Conservation (phyloP, 1,139 yeast species). For the Debaryomyces robertsiae region DNA sequence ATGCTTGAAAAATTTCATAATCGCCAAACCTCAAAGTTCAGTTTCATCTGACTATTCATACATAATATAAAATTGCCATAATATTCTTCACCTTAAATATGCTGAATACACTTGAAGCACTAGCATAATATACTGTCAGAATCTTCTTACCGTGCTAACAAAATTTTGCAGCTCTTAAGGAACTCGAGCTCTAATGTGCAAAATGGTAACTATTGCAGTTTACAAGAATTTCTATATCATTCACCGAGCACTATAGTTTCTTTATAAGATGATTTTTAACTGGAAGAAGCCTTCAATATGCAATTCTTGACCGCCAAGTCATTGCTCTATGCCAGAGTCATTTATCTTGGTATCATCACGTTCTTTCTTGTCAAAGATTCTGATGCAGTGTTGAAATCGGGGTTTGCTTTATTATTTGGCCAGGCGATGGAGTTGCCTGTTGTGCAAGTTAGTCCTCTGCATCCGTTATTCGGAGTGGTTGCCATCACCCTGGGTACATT, state of each 20-base stretch:
- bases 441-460: constrained; percentile 42
- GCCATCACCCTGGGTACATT: constrained; percentile 46
- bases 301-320: constrained; percentile 57
- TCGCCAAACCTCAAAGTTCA: too few species aligned
- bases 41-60: too few species aligned
- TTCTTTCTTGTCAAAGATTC: constrained; percentile 66
- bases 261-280: neutral
- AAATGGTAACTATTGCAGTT: neutral
- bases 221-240: neutral
- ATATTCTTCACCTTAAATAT: constrained; percentile 5
- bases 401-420: constrained; percentile 57
- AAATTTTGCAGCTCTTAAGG: constrained; percentile 4
- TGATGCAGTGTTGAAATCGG: constrained; percentile 39
- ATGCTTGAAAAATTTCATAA: too few species aligned
- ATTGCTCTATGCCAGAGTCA: constrained; percentile 51
- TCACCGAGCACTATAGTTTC: neutral
- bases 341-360: constrained; percentile 47
- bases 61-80: neutral
- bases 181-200: neutral
- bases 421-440: constrained; percentile 58
- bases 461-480: constrained; percentile 56
- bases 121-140: neutral
- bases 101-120: neutral
- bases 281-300: constrained; percentile 35
- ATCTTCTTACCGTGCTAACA: neutral